Conservation (phyloP, 495 filamentous ascomycete species). For the Penicillium cosmopolitanum region DNA sequence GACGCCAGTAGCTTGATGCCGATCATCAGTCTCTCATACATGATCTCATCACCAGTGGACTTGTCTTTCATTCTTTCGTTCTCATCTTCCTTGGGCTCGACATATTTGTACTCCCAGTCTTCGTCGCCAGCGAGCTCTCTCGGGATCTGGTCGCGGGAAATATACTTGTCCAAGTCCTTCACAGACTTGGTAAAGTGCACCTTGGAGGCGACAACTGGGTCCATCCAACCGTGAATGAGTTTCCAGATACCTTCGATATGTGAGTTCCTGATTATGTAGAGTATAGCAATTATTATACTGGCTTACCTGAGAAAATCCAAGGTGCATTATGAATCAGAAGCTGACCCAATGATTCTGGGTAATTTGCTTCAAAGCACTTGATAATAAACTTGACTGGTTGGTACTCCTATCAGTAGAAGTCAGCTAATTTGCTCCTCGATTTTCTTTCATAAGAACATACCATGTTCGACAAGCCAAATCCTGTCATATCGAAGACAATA, state of each 20-base stretch:
- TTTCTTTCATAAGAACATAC: constrained; percentile 40
- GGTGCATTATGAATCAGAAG: constrained; percentile 90
- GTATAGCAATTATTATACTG: not conserved
- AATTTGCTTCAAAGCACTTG: constrained; percentile 93
- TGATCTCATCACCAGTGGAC: constrained; percentile 56
- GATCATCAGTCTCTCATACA: constrained; percentile 56
- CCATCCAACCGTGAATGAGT: constrained; percentile 88
- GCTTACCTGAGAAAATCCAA: constrained; percentile 81
- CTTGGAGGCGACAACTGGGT: constrained; percentile 86
- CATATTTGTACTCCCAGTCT: constrained; percentile 79
- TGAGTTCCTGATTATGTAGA: constrained; percentile 1
- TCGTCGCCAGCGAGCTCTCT: constrained; percentile 79
- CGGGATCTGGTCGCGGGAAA: constrained; percentile 65
- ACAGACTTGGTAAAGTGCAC: constrained; percentile 83
- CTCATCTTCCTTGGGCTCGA: constrained; percentile 72
- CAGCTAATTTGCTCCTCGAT: not conserved
- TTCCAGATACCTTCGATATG: constrained; percentile 65
- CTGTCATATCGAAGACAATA: constrained; percentile 88
- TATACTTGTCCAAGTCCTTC: constrained; percentile 73
- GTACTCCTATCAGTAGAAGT: constrained; percentile 69
- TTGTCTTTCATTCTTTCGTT: constrained; percentile 68
- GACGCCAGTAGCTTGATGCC: constrained; percentile 66
- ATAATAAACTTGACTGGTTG: constrained; percentile 93
- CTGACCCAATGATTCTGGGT: constrained; percentile 81
- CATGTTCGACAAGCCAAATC: constrained; percentile 79